Percentiles rank a stretch among this genome's conserved stretches.
Evolutionary conservation across 306 rosid genomes (phyloP).

Genomic region (Datisca glomerata): DNA sequence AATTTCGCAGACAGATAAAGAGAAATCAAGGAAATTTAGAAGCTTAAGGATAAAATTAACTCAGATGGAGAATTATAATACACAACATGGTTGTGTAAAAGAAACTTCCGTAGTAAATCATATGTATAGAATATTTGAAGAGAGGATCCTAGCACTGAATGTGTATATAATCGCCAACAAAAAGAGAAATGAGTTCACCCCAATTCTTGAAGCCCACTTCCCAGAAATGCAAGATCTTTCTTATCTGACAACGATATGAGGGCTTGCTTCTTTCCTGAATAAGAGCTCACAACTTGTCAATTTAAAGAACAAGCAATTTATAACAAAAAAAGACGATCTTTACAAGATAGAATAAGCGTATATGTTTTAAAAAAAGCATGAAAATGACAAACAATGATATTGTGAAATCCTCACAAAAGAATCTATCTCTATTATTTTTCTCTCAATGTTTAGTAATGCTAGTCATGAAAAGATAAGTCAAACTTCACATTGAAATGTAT

Average conservation of each 20-base stretch:
- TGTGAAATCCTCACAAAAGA: not conserved
- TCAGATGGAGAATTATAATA: too few relatives aligned
- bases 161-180: too few relatives aligned
- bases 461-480: not conserved
- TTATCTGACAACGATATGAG: constrained; percentile 86
- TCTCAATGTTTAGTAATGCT: not conserved
- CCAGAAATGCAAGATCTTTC: constrained; percentile 66
- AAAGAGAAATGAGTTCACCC: constrained; percentile 82
- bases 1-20: not conserved
- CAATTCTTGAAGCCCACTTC: constrained; percentile 64
- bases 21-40: not conserved
- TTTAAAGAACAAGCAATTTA: constrained; percentile 1
- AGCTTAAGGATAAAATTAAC: not conserved
- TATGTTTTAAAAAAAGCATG: not conserved
- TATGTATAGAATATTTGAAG: too few relatives aligned
- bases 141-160: too few relatives aligned
- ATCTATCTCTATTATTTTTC: not conserved
- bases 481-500: not conserved
- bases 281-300: constrained; percentile 1
- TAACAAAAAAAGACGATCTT: not conserved
- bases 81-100: too few relatives aligned
- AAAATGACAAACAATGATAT: not conserved
- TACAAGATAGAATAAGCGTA: not conserved
- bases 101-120: too few relatives aligned
- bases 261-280: constrained; percentile 62